Evolutionary conservation across 306 rosid genomes (phyloP), one percentile per base, ranked within the genome.

Genomic region (Ormosia semicastrata): DNA sequence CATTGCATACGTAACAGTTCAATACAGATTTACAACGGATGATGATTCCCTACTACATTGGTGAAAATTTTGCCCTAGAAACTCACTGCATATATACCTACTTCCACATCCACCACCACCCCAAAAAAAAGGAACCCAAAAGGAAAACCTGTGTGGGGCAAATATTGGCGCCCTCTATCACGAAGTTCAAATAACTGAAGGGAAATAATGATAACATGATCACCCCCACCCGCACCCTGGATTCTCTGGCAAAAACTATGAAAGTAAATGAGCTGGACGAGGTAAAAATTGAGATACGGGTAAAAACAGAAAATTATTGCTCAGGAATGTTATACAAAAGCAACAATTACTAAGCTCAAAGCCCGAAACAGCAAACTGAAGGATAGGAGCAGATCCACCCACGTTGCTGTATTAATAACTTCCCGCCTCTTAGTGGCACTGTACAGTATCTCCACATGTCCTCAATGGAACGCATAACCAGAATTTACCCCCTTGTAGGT

Each of bases 381-480:
- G 62, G 81, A 77, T 69, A n/a, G 69, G 54, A 73, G 59, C 57
- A 47, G 70, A 80, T 83, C 87, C 87, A 65, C 73, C 89, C 86
- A 49, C 66, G 82, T 83, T 67, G 83, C 85, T 71, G 81, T 81
- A 83, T 69, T 78, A 40, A 77, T 84, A 78, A 77, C 62, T 86
- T 76, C 75, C 78, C 37, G 76, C 80, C 87, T 68, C 81, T 63
- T 68, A 30, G 85, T 67, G 75, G 84, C 85, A 80, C 89, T 87
- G 88, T 89, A 91, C 95, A 89, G 88, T 77, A 88, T 84, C 73
- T 81, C 81, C 88, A 73, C 86, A 66, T 66, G 77, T 72, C 77
- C 71, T 71, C 72, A 24, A 86, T 50, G 88, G 86, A 85, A 81
- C 79, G 78, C 80, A 66, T 57, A 75, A 60, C 66, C 88, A 77